Evolutionary conservation across 495 filamentous ascomycete species (phyloP).

Genomic region (Hypoxylon crocopeplum): DNA sequence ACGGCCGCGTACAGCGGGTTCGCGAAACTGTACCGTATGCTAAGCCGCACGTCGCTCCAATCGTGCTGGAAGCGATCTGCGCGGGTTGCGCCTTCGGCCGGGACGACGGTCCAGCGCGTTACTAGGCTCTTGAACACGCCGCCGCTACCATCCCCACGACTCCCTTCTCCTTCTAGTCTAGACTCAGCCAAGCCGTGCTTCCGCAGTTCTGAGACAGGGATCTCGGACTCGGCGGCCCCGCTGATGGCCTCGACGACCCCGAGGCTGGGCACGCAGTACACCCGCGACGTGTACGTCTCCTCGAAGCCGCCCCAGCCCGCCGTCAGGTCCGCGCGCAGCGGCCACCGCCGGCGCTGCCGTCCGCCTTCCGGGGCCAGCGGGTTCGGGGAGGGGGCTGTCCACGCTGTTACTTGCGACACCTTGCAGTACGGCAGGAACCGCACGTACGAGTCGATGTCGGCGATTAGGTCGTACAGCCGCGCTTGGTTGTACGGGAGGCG

Average conservation of each 20-base stretch:
- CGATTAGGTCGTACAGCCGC: slow-evolving; percentile 79
- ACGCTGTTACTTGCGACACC: slow-evolving; percentile 70
- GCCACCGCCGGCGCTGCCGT: slow-evolving; percentile 54
- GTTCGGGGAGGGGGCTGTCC: slow-evolving; percentile 50
- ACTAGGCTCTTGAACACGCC: slow-evolving; percentile 76
- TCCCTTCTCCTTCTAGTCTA: no score
- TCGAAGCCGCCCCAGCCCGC: slow-evolving; percentile 84
- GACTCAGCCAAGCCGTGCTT: slow-evolving; percentile 45
- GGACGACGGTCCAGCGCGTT: slow-evolving; percentile 75
- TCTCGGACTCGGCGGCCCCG: slow-evolving; percentile 59
- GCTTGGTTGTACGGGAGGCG: slow-evolving; percentile 78
- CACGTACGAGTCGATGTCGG: slow-evolving; percentile 81
- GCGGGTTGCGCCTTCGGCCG: slow-evolving; percentile 43
- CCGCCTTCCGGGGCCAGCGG: slow-evolving; percentile 38
- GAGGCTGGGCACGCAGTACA: slow-evolving; percentile 71
- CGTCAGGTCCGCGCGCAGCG: slow-evolving; percentile 76
- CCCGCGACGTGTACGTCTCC: slow-evolving; percentile 77
- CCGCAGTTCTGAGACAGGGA: slow-evolving; percentile 46
- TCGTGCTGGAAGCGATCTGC: slow-evolving; percentile 42
- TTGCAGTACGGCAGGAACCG: slow-evolving; percentile 87
- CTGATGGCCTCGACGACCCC: slow-evolving; percentile 78
- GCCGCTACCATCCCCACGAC: no score
- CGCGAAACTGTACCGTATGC: slow-evolving; percentile 79
- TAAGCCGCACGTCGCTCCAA: slow-evolving; percentile 74
- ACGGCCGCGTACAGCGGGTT: slow-evolving; percentile 84